phyloP scores from a whole-genome alignment of 2,329 filamentous ascomycete genomes.

The Fusarium papillatum region DNA sequence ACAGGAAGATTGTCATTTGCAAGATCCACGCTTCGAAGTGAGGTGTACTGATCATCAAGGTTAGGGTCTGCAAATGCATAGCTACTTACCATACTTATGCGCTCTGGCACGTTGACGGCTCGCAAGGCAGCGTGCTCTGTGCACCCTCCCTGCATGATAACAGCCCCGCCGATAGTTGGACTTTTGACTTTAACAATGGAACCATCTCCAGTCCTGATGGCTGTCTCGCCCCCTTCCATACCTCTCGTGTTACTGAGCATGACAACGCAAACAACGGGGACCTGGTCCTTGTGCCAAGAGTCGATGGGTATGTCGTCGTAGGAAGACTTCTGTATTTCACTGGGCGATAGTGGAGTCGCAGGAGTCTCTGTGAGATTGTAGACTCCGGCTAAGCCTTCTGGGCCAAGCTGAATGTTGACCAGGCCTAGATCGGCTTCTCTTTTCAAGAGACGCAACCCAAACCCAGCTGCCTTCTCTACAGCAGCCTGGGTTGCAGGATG shows the following conservation, averaged over 20 bases:
- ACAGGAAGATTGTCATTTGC: conserved; percentile 6
- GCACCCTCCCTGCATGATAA: conserved; percentile 19
- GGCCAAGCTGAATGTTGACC: conserved; percentile 15
- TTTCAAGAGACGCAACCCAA: conserved; percentile 5
- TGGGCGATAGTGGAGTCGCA: conserved; percentile 37
- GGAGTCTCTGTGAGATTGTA: conserved; percentile 16
- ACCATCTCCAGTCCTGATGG: conserved; percentile 8
- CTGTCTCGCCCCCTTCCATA: conserved; percentile 34
- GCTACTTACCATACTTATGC: conserved; percentile 19
- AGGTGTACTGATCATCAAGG: conserved; percentile 14
- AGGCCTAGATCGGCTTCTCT: conserved; percentile 14
- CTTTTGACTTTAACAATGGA: conserved; percentile 11
- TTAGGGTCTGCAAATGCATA: conserved; percentile 13
- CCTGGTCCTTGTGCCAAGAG: conserved; percentile 28
- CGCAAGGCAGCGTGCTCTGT: conserved; percentile 15
- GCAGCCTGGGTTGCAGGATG: conserved; percentile 18
- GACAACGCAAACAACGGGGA: conserved; percentile 24
- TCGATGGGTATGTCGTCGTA: conserved; percentile 16
- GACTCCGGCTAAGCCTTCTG: background rate
- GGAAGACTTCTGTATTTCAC: conserved; percentile 1
- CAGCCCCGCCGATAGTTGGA: conserved; percentile 13
- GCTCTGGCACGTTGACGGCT: conserved; percentile 10
- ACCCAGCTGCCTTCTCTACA: conserved; percentile 9
- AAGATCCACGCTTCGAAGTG: conserved; percentile 9
- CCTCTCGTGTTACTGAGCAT: conserved; percentile 31